Base-by-base conservation (phyloP, 139 green algal species). In the Micromonas commoda region DNA sequence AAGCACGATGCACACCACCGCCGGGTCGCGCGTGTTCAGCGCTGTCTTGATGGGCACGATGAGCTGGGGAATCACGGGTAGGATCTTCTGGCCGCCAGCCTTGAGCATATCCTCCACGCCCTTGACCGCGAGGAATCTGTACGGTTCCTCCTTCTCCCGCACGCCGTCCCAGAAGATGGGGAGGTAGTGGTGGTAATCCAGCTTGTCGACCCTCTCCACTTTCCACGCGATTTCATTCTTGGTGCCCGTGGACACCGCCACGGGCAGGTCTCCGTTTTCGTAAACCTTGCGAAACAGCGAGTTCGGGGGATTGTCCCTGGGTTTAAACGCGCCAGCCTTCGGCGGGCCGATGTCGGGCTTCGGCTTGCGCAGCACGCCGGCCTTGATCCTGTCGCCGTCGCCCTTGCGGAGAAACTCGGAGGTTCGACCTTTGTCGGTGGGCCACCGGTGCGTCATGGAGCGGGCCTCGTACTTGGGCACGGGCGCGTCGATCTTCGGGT, bases 91-190 rank as follows among this genome's bases (percentile, higher is more conserved):
- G 39, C 84, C 85, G 2, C 87, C 86, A 1, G 81, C 84, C 61
- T 88, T 86, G 23, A 95, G 85, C 88, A 95, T 90, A 71, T 95
- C 89, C 83, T 93, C 88, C 51, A 91, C 87, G 32, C 89, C 91
- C 77, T 90, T 91, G 38, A 93, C 85, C 3, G 91, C 87, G 67
- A 97, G 80, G 83, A 97, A 93, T 53, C 86, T 82, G 86, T 92
- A 96, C 0, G 92, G 92, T 71, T 97, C 90, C 81, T 95, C 87
- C 71, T 85, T 92, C 68, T 97, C 92, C 0, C 88, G 83, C 71
- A 97, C 89, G 64, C 92, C 92, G 73, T 96, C 91, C 57, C 94
- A 91, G 84, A 97, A 96, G 81, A 97, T 91, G 73, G 92, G 92
- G 26, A 97, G 86, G 84, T 96, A 96, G 81, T 92, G 88, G 81